Evolutionary conservation across 2,329 filamentous ascomycete genomes (phyloP).

Genomic region (Daldinia sp.): DNA sequence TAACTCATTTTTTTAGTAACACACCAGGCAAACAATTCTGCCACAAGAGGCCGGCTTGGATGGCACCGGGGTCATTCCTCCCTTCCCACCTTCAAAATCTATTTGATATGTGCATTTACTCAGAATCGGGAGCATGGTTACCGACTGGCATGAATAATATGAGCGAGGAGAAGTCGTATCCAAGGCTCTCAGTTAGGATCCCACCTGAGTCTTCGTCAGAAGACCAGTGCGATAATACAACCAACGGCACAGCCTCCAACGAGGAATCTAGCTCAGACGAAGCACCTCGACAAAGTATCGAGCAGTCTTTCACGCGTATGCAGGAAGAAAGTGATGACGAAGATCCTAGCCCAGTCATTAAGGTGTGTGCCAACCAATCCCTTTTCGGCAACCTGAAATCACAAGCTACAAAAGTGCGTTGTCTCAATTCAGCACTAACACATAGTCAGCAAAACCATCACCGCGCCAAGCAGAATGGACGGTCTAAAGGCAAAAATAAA

Average conservation of each 20-base stretch:
- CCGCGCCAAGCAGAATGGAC: slow-evolving; percentile 37
- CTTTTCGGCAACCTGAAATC: background rate
- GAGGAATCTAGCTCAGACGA: slow-evolving; percentile 68
- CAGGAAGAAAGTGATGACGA: slow-evolving; percentile 70
- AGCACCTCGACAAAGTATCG: slow-evolving; percentile 49
- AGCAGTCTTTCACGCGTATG: slow-evolving; percentile 64
- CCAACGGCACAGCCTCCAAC: slow-evolving; percentile 62
- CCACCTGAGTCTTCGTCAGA: slow-evolving; percentile 60
- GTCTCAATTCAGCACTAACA: slow-evolving; percentile 35
- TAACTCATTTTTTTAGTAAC: slow-evolving; percentile 52
- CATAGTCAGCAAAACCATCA: slow-evolving; percentile 38
- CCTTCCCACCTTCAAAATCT: slow-evolving; percentile 74
- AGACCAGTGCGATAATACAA: slow-evolving; percentile 62
- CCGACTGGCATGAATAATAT: slow-evolving; percentile 77
- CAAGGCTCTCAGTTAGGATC: slow-evolving; percentile 62
- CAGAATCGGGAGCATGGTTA: slow-evolving; percentile 68
- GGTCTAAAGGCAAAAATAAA: slow-evolving; percentile 43
- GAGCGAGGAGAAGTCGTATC: slow-evolving; percentile 69
- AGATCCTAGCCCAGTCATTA: slow-evolving; percentile 49
- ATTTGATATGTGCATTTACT: slow-evolving; percentile 80
- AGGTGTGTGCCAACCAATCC: slow-evolving; percentile 50
- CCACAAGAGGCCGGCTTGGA: slow-evolving; percentile 64
- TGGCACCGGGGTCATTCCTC: slow-evolving; percentile 67
- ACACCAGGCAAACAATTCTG: slow-evolving; percentile 57
- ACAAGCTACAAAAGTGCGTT: slow-evolving; percentile 1